These are phyloP conservation scores for Rhynchospora tenuis DNA, from an alignment of 176 grass and related monocot species.

Conservation along the genomic window DNA sequence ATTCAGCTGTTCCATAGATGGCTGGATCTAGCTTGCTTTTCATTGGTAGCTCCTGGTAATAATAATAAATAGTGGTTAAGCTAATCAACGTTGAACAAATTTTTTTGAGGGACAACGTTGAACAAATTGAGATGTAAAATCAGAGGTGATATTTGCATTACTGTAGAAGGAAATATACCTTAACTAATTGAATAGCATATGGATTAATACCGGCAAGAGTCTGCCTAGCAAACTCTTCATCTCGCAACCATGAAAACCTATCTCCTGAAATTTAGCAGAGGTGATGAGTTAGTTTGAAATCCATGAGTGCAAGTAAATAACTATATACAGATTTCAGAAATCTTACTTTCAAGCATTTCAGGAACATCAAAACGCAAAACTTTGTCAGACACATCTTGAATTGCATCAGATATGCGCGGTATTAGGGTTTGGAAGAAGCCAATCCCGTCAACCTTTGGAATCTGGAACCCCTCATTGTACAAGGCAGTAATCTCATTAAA, in stretches of 20 bases:
- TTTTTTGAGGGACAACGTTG: no score
- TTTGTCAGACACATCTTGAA: constrained; percentile 27
- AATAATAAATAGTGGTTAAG: neutral
- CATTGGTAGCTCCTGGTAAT: constrained; percentile 45
- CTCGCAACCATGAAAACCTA: constrained; percentile 66
- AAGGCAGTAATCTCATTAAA: constrained; percentile 63
- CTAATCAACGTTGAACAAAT: neutral
- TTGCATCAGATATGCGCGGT: constrained; percentile 29
- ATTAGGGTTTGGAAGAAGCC: constrained; percentile 32
- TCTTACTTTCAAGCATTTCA: constrained; percentile 44
- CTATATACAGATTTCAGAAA: neutral
- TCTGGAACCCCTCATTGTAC: constrained; percentile 57
- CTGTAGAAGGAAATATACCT: constrained; percentile 16
- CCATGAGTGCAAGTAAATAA: neutral
- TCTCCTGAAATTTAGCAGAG: constrained; percentile 37
- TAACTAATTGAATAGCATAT: constrained; percentile 63
- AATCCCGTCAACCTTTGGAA: constrained; percentile 24
- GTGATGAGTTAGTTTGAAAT: neutral
- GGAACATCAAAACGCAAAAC: constrained; percentile 45
- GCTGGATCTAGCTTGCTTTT: constrained; percentile 69
- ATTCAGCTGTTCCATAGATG: constrained; percentile 56
- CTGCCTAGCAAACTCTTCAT: constrained; percentile 85
- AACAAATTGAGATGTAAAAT: neutral
- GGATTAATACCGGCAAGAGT: constrained; percentile 72
- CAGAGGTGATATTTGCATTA: neutral